These are phyloP conservation scores for Pseudocercospora ulei DNA, from an alignment of 2,329 filamentous ascomycete species.

Conservation along the genomic window DNA sequence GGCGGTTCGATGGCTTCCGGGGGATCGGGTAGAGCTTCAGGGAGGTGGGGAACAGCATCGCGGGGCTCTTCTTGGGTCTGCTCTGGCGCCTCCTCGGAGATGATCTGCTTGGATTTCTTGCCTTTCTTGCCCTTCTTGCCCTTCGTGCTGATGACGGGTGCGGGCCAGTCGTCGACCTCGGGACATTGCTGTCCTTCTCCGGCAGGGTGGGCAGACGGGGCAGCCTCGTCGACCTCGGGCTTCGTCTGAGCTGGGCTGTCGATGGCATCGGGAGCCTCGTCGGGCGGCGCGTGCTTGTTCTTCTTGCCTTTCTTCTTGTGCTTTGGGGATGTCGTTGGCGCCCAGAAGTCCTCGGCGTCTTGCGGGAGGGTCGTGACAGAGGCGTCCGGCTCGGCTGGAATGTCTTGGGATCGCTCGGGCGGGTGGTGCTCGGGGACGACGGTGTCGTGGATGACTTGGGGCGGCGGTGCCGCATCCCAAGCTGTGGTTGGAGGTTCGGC, in stretches of 20 bases:
- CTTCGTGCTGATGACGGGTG: slow-evolving; percentile 12
- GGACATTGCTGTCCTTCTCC: slow-evolving; percentile 2
- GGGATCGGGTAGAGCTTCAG: too few relatives aligned
- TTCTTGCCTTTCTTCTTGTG: slow-evolving; percentile 23
- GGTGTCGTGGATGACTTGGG: too few relatives aligned
- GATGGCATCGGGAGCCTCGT: too few relatives aligned
- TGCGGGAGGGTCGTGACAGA: neutral
- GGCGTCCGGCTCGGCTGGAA: neutral
- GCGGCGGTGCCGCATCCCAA: too few relatives aligned
- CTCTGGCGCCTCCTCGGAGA: slow-evolving; percentile 10
- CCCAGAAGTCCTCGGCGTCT: neutral
- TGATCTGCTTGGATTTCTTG: slow-evolving; percentile 20
- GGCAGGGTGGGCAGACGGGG: too few relatives aligned
- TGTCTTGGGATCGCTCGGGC: neutral
- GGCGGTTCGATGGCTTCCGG: too few relatives aligned
- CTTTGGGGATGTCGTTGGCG: slow-evolving; percentile 11
- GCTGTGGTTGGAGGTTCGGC: too few relatives aligned
- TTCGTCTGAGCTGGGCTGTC: too few relatives aligned
- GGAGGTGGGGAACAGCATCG: too few relatives aligned
- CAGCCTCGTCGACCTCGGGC: too few relatives aligned
- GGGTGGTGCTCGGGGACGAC: too few relatives aligned
- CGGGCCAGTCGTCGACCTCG: slow-evolving; percentile 20
- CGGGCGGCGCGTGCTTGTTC: slow-evolving; percentile 10
- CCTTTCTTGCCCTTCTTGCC: slow-evolving; percentile 28
- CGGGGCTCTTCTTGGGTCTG: neutral